A percentile compares a stretch with the other conserved stretches of the same genome.
Evolutionary conservation across 257 asterid species (phyloP).

Genomic region (Forsythia suspensa): DNA sequence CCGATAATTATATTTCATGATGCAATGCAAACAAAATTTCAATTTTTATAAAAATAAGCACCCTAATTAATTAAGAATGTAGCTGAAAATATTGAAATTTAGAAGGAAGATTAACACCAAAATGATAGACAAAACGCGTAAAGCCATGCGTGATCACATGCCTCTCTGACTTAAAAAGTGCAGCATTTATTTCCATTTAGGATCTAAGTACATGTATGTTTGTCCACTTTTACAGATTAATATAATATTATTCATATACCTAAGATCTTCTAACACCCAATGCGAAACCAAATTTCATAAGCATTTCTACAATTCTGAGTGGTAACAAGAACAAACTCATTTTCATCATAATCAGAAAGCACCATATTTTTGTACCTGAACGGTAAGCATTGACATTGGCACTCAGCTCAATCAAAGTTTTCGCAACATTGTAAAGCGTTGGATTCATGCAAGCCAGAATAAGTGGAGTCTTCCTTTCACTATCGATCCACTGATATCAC

Average conservation of each 20-base stretch:
- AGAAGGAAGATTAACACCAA: background rate
- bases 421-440: constrained; percentile 70
- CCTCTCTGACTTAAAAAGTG: background rate
- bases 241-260: background rate
- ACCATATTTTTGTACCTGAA: constrained; percentile 51
- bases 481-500: constrained; percentile 79
- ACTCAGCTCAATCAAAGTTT: constrained; percentile 80
- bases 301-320: background rate
- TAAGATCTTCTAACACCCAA: background rate
- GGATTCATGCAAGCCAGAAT: constrained; percentile 81
- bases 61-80: background rate
- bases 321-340: background rate
- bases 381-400: constrained; percentile 87
- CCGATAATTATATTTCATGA: background rate
- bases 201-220: background rate
- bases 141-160: background rate
- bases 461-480: constrained; percentile 84
- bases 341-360: background rate
- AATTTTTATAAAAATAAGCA: background rate
- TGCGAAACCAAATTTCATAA: background rate
- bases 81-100: background rate
- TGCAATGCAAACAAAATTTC: background rate
- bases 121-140: background rate
- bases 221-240: background rate
- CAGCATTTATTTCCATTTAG: background rate